Evolutionary conservation across 768 basidiomycete species (phyloP).

Genomic region (Trametes villosa): DNA sequence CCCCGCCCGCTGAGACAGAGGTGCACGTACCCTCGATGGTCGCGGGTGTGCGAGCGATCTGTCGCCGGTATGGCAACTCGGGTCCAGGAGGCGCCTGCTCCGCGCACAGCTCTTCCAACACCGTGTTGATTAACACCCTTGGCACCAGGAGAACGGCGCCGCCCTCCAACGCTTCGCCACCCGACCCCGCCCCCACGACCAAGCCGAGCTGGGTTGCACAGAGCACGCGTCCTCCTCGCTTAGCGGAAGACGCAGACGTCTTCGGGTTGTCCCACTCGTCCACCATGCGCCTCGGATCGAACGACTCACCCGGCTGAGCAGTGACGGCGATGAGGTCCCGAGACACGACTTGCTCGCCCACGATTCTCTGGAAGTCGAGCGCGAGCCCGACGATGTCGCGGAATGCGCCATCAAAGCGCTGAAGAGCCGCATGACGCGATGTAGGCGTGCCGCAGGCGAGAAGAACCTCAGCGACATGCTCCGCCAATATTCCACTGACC

Average conservation of each 20-base stretch:
- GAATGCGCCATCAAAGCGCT: not conserved
- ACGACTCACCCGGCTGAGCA: not conserved
- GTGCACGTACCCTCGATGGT: too few species aligned
- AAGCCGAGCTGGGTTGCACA: constrained; percentile 17
- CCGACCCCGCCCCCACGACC: not conserved
- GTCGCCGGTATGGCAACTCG: too few species aligned
- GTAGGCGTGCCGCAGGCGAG: not conserved
- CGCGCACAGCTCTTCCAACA: constrained; percentile 1
- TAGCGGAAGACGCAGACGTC: too few species aligned
- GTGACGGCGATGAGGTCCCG: not conserved
- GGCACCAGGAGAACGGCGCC: constrained; percentile 4
- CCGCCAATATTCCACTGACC: not conserved
- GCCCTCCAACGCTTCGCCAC: not conserved
- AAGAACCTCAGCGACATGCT: not conserved
- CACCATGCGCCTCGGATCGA: constrained; percentile 5
- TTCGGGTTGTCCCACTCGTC: constrained; percentile 15
- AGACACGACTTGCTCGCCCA: constrained; percentile 10
- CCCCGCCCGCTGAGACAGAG: too few species aligned
- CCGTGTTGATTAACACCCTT: not conserved
- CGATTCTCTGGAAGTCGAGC: constrained; percentile 1
- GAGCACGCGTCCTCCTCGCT: not conserved
- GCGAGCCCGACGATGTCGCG: not conserved
- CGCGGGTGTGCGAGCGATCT: too few species aligned
- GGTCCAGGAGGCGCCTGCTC: not conserved
- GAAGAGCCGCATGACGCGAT: not conserved